phyloP scores from a whole-genome alignment of 305 asterid species.

The Striga hermonthica region DNA sequence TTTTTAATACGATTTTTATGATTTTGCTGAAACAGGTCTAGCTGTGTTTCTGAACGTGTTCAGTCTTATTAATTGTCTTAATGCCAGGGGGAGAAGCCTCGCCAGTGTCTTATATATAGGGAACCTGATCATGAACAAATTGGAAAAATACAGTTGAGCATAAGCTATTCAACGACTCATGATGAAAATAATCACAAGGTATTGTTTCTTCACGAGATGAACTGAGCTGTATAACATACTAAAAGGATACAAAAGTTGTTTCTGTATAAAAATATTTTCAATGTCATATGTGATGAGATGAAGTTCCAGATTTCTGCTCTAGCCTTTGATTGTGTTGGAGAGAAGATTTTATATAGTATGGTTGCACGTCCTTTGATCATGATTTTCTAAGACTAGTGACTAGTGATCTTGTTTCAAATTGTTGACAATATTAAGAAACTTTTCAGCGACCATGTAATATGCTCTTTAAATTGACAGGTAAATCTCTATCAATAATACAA shows the following conservation, averaged over 20 bases:
- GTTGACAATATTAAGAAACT: no score
- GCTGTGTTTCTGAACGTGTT: constrained; percentile 13
- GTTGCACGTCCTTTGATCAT: no score
- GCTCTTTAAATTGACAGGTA: not conserved
- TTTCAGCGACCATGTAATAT: not conserved
- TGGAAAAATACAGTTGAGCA: constrained; percentile 73
- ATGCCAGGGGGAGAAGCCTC: constrained; percentile 80
- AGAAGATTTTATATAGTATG: no score
- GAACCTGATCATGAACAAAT: constrained; percentile 96
- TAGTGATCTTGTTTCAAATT: no score
- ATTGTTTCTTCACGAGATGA: constrained; percentile 10
- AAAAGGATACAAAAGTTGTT: not conserved
- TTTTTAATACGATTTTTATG: no score
- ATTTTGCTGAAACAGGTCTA: constrained; percentile 16
- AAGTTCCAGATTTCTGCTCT: no score
- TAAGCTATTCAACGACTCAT: constrained; percentile 68
- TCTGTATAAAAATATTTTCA: not conserved
- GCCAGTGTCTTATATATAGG: constrained; percentile 69
- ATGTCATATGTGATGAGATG: no score
- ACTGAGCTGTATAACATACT: not conserved
- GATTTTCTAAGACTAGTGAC: no score
- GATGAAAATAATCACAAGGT: constrained; percentile 82
- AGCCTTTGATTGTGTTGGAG: no score
- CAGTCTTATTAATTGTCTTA: constrained; percentile 26
- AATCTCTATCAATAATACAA: not conserved